Evolutionary conservation across 2,329 filamentous ascomycete species (phyloP), one percentile per base, ranked within the genome.

Genomic region (Fragosphaeria purpurea): DNA sequence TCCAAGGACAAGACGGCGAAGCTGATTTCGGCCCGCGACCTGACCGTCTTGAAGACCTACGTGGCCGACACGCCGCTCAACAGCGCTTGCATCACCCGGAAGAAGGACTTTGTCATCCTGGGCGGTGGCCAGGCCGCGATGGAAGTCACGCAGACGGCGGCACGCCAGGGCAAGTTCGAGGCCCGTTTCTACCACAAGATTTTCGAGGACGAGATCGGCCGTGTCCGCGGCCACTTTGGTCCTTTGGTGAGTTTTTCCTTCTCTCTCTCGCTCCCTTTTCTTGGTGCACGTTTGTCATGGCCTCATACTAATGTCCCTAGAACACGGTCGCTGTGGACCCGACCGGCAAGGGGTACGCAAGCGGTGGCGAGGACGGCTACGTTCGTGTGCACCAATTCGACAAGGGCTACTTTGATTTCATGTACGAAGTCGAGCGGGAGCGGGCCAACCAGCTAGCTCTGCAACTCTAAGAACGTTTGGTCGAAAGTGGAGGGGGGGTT

Each of bases 101-200:
- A 94, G 72, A 97, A 97, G 75, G 89, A 97, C 66, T 98, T 88
- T 65, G 91, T 98, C 59, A 94, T 98, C 64, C 85, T 98, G 43
- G 93, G 93, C 62, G 93, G 93, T 81, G 93, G 93, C 61, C 93
- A 98, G 74, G 93, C 90, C 58, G 93, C 93, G 65, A 96, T 96
- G 88, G 91, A 97, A 66, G 93, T 98, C 70, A 98, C 93, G 53
- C 94, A 88, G 50, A 97, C 93, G 47, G 85, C 85, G 37, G 84
- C 89, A 46, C 82, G 93, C 59, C 93, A 98, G 77, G 93, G 93
- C 73, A 97, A 97, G 74, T 98, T 98, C 76, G 93, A 98, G 72
- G 93, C 93, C 43, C 84, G 93, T 59, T 98, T 98, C 79, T 98
- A 96, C 79, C 93, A 98, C 83, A 97, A 95, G 80, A 85, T 98